Percentiles rank a stretch among this genome's conserved stretches.
phyloP scores from a whole-genome alignment of 2,329 filamentous ascomycete species.

The Fusarium bactridioides region DNA sequence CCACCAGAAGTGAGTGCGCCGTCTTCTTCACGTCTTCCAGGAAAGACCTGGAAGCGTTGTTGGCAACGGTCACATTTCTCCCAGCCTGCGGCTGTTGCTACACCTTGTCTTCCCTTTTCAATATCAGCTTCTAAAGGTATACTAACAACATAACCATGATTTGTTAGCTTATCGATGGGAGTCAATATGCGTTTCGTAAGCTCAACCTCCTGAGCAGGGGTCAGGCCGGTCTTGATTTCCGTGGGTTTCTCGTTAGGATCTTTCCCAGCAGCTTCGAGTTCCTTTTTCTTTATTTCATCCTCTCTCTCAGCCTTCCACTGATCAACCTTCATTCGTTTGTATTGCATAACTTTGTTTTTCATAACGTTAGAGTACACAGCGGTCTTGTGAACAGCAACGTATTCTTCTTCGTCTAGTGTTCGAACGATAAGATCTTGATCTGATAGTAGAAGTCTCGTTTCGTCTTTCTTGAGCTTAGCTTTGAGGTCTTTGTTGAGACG shows the following conservation, averaged over 20 bases:
- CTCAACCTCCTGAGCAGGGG: slow-evolving; percentile 70
- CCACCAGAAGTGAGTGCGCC: slow-evolving; percentile 79
- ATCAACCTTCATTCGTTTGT: slow-evolving; percentile 76
- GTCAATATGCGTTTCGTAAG: slow-evolving; percentile 71
- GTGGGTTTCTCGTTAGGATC: slow-evolving; percentile 51
- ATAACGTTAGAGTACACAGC: slow-evolving; percentile 84
- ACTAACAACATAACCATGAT: slow-evolving; percentile 77
- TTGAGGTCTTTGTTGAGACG: slow-evolving; percentile 71
- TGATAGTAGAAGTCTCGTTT: slow-evolving; percentile 63
- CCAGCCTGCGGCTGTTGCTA: slow-evolving; percentile 75
- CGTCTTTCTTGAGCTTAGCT: slow-evolving; percentile 57
- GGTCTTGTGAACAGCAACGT: slow-evolving; percentile 70
- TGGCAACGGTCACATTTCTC: slow-evolving; percentile 90
- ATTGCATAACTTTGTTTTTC: slow-evolving; percentile 78
- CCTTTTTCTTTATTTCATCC: slow-evolving; percentile 50
- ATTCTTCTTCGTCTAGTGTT: slow-evolving; percentile 81
- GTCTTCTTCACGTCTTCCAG: slow-evolving; percentile 80
- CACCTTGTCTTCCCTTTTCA: slow-evolving; percentile 68
- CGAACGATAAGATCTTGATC: slow-evolving; percentile 73
- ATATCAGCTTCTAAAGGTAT: slow-evolving; percentile 74
- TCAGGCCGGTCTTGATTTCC: slow-evolving; percentile 74
- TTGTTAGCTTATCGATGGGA: slow-evolving; percentile 67
- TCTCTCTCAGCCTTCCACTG: slow-evolving; percentile 74
- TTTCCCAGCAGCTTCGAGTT: slow-evolving; percentile 44
- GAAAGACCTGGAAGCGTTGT: slow-evolving; percentile 90